Base-by-base conservation (phyloP, 2,329 filamentous ascomycete genomes). In the Cladophialophora immunda region DNA sequence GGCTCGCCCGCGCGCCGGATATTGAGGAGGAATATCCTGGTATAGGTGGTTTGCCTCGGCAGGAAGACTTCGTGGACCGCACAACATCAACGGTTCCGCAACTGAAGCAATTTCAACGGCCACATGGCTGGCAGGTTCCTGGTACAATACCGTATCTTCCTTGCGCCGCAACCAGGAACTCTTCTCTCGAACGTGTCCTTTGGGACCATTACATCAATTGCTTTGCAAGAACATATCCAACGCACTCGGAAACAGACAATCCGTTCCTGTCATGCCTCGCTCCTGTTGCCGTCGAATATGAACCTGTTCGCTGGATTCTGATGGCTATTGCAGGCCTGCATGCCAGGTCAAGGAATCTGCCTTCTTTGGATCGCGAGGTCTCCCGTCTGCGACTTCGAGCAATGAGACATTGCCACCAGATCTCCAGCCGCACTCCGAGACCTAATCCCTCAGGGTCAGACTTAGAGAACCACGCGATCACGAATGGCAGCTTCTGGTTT, bases 201-300 rank as follows among this genome's bases (percentile, higher is more conserved):
- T 59, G 57, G 57, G 57, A 59, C 19, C 57, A 52, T 32, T 59
- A 59, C n/a, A 34, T 59, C 41, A 59, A 59, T 36, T 34, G n/a
- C 57, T 59, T 59, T 52, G 57, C 57, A 59, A 59, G 57, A 17
- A 59, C 19, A 9, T 59, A 59, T 52, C 57, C 57, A 22, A 59
- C 57, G 30, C 41, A 45, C 17, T 59, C 57, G 17, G 41, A 27
- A n/a, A 25, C 27, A 30, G 57, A 52, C 19, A 59, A 59, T 30
- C 57, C 57, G 7, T 50, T 59, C n/a, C 41, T 59, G 17, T 52
- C 57, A 34, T 59, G 57, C n/a, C 25, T 59, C n/a, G 29, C 45
- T 25, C 57, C 57, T n/a, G n/a, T 52, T 22, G 57, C 57, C 13
- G 8, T 59, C 25, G 22, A 45, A 6, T 34, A 52, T n/a, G 57